These are phyloP conservation scores for Pythium guiyangense DNA, from an alignment of 352 stramenopile species.

Conservation along the genomic window DNA sequence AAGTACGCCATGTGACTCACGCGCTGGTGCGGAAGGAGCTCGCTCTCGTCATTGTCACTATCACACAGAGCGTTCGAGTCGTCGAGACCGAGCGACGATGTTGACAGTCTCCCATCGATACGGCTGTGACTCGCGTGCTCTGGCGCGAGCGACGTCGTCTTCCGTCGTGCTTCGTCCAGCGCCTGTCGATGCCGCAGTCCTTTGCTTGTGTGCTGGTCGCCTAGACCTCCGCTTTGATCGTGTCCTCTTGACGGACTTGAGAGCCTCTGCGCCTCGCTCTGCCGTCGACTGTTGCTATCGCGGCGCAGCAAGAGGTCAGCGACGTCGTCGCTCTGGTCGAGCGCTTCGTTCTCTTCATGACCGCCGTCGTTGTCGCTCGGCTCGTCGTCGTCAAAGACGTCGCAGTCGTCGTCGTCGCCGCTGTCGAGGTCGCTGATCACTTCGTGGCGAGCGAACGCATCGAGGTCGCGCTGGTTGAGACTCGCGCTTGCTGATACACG, in stretches of 20 bases:
- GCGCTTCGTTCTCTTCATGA: conserved; percentile 4
- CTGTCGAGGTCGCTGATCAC: conserved; percentile 2
- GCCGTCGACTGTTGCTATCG: not conserved
- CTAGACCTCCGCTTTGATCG: not conserved
- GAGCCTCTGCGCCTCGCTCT: not conserved
- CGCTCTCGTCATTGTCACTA: conserved; percentile 28
- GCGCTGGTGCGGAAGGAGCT: conserved; percentile 39
- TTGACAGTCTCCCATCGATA: not conserved
- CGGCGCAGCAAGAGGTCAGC: conserved; percentile 7
- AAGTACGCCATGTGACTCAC: conserved; percentile 71
- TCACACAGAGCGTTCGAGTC: conserved; percentile 13
- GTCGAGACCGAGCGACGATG: not conserved
- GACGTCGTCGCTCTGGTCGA: conserved; percentile 16
- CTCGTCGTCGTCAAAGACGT: conserved; percentile 36
- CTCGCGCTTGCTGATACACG: conserved; percentile 9
- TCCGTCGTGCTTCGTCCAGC: conserved; percentile 23
- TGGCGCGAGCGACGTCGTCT: not conserved
- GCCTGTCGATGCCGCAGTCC: conserved; percentile 21
- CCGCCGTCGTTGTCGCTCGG: conserved; percentile 14
- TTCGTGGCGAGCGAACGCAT: not conserved
- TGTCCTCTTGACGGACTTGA: not conserved
- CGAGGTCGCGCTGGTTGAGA: not conserved
- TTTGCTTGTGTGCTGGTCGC: conserved; percentile 1
- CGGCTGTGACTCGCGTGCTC: not conserved
- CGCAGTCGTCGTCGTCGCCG: conserved; percentile 37